Base-by-base conservation (phyloP, 805 yeast genomes). In the Saccharomycopsis babjevae region DNA sequence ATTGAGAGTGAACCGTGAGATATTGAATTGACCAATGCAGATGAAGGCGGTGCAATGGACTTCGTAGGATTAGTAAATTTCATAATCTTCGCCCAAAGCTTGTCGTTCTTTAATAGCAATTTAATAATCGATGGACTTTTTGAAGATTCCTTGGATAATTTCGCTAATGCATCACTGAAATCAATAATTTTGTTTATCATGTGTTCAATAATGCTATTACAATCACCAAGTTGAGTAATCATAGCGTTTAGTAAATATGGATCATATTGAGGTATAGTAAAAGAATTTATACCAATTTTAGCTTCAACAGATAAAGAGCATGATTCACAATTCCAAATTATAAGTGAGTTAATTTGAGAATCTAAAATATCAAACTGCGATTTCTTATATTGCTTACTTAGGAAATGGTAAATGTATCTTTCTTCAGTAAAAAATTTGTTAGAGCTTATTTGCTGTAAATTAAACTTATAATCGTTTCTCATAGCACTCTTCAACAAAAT, bases 371-470 rank as follows among this genome's bases (percentile, higher is more conserved):
- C 43, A 30, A 56, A 50, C 39, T 46, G 56, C 10, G 50, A 54
- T 28, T 50, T 43, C 15, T 56, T 59, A n/a, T 42, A 22, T 15
- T 46, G 38, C 25, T 59, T 62, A 20, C 39, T 28, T 11, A 52
- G 16, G 50, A 32, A 60, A 39, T 60, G 61, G 20, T 40, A 46
- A 11, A 38, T 28, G 3, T 60, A 42, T 18, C 56, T 34, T 36
- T 42, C 50, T 13, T 60, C 42, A 43, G 38, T 57, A 42, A 62
- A 62, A 22, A 60, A 42, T 50, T 60, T 59, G 38, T 55, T 62
- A 7, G 61, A 56, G 18, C 59, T 32, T 2, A 50, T 32, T 32
- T 57, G 43, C 13, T 34, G 54, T n/a, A 59, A 16, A 40, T 62
- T 62, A 36, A 62, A 59, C 15, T 50, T 36, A 50, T 57, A 60